Percentiles rank a stretch among this genome's conserved stretches.
These are phyloP conservation scores for Dovyalis caffra DNA, from an alignment of 345 rosid genomes.

Conservation along the genomic window DNA sequence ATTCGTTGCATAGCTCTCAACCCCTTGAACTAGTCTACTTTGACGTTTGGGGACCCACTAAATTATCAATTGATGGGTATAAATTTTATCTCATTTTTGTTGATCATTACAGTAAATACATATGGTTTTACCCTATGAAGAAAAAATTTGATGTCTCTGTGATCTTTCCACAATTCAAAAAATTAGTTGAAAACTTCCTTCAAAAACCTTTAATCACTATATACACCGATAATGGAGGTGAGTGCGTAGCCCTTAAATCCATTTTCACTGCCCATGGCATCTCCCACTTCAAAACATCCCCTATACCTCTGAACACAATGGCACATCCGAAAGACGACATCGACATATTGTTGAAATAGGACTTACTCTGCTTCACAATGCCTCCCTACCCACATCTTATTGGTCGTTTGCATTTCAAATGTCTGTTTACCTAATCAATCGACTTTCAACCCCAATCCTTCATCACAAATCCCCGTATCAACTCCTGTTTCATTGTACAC, in stretches of 20 bases:
- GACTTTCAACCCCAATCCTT: background rate
- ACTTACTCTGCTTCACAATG: no score
- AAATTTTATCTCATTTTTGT: background rate
- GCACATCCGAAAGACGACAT: no score
- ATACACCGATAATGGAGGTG: no score
- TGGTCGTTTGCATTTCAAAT: background rate
- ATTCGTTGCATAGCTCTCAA: no score
- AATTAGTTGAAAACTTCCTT: no score
- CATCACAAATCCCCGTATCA: background rate
- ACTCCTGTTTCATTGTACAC: background rate
- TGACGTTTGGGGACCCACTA: background rate
- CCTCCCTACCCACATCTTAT: background rate
- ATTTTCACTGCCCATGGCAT: background rate
- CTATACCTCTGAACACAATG: no score
- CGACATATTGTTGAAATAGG: no score
- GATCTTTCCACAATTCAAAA: background rate
- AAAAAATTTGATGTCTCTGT: background rate
- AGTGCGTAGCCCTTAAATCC: no score
- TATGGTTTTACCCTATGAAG: background rate
- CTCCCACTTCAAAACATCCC: background rate
- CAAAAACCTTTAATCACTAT: no score
- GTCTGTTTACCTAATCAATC: background rate
- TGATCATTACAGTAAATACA: background rate
- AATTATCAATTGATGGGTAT: no score
- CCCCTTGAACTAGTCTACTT: background rate